Evolutionary conservation across 371 early-diverging fungal species (phyloP), one percentile per base, ranked within the genome.

Genomic region (Syncephalastrum sp.): DNA sequence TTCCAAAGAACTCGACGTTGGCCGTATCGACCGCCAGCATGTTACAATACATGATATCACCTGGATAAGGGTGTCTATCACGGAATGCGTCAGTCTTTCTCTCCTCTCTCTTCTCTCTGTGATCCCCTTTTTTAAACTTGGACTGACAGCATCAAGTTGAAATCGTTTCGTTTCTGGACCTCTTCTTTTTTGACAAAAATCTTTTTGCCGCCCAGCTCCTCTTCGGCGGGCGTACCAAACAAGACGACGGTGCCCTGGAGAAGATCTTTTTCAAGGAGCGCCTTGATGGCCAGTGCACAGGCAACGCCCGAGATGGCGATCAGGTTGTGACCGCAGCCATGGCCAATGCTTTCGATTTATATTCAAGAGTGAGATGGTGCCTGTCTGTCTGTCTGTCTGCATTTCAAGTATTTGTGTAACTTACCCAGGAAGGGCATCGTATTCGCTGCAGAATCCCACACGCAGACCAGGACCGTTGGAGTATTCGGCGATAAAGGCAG

Each of bases 141-240:
- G 21, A 21, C 21, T 21, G 21, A 84, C 82, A 88, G 65, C 92
- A 93, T 92, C 82, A 92, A 75, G 50, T 83, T 75, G 4, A 88
- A 68, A 59, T 91, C 91, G 2, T 81, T 77, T 12, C 60, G 55
- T 16, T 68, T 70, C 16, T 86, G 64, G 54, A 91, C 82, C 10
- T 81, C 84, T 4, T 85, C 86, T 3, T 67, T 49, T 14, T 86
- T 58, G 23, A 88, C 68, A 78, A 93, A 81, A 3, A 59, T 62
- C 45, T 88, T 81, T 62, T 93, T 93, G 27, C 91, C 92, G 29
- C 85, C 85, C 0, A 67, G 66, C 0, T 76, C 72, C 66, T 92
- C 90, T 65, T 93, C 92, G 5, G 89, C 91, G 5, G 93, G 92
- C 3, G 91, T 90, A 17, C 92, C 93, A 78, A 85, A 89, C 46